Evolutionary conservation across 345 rosid species (phyloP), one percentile per base, ranked within the genome.

Genomic region (Cardiospermum halicacabum): DNA sequence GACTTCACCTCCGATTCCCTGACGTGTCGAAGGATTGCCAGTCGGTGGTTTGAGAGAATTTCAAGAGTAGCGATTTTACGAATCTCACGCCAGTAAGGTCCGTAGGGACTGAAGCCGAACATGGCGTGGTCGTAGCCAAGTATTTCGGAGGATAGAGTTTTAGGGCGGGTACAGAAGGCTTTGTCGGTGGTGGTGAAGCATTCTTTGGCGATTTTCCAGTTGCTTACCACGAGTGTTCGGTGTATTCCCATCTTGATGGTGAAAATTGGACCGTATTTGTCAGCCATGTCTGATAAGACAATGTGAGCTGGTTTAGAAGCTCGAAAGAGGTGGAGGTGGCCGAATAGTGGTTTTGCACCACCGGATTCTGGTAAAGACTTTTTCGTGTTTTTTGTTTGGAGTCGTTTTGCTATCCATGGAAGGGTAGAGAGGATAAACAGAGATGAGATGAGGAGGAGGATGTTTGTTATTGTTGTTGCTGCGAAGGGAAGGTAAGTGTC

Each of bases 261-360:
- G 67, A 74, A 74, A 24, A 71, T 68, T 2, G 74, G 71, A 0
- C 76, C 82, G 21, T 68, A 71, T 25, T 64, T 68, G 51, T 68
- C 76, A 4, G 74, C 74, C 76, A 74, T 40, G 5, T 49, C 24
- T 25, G 62, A 74, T 7, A 78, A 57, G 2, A 27, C 13, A 2
- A 8, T 8, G 61, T 68, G 67, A 8, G 62, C 65, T 1, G 68
- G 64, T 26, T 45, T 3, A 3, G 66, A 19, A 3, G 70, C 70
- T 2, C 66, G 51, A 11, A 80, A 45, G 24, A 76, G 68, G 49
- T 57, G 84, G 16, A 76, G 79, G 49, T 80, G 81, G 53, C 81
- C 81, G 0, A 74, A 61, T 26, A 73, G 18, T 2, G 74, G 77
- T 66, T 65, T 28, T 9, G 64, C 70, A 3, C 76, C 76, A 0